Base-by-base conservation (phyloP, 176 grass and related monocot genomes). In the Puccinellia tenuiflora region DNA sequence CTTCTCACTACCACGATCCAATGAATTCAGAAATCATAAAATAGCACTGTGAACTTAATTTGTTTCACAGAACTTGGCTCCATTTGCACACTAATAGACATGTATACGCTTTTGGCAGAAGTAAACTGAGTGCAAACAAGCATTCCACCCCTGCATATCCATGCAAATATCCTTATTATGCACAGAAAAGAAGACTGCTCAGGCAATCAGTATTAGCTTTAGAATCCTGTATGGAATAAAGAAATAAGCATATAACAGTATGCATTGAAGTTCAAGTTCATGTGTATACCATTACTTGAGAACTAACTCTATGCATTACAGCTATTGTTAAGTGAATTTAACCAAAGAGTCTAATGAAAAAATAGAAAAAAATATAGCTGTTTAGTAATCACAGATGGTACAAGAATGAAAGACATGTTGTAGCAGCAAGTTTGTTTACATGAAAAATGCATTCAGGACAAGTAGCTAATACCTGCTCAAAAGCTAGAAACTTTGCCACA, bases 401-500 rank as follows among this genome's bases (percentile, higher is more conserved):
- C 71, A 84, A 5, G 3, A 38, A 76, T 76, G 33, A 64, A 84
- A 26, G 31, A 76, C n/a, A 15, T 7, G 24, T 10, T 54, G 31
- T 55, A 63, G 54, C 53, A 79, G 57, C 18, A 83, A 60, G 20
- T 34, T 81, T n/a, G 4, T 70, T 75, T 80, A 52, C 37, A 84
- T 80, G n/a, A 29, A 75, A 47, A 47, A 55, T 76, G 30, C 25
- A 59, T 67, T 57, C 73, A 59, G 77, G 55, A 33, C 84, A 78
- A 85, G 50, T 66, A 68, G 68, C 20, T 63, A 73, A 86, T 92
- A 96, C 97, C 93, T 94, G 97, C 57, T 99, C 97, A 90, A 99
- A 99, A 85, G 89, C 93, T 56, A 99, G 93, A 90, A 99, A 99
- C 61, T 99, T 99, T 81, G 97, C 85, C 75, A 94, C 83, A 75